Percentiles rank a stretch among this genome's conserved stretches.
Conservation (phyloP, 257 asterid genomes). For the Rehmannia glutinosa region DNA sequence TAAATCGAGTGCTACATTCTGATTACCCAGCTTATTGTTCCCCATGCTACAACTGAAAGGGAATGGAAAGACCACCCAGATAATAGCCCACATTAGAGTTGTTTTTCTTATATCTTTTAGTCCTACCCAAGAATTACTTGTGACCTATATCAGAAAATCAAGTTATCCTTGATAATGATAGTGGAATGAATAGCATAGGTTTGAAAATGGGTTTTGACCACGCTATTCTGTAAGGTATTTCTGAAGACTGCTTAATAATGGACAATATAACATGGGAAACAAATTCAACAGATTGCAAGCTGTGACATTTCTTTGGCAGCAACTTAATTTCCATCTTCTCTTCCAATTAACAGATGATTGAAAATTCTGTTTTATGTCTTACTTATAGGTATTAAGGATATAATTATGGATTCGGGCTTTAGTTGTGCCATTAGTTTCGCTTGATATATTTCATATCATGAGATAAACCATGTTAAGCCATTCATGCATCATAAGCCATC, state of each 20-base stretch:
- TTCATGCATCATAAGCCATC: constrained; percentile 1
- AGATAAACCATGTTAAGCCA: background rate
- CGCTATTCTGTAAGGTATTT: background rate
- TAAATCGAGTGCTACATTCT: background rate
- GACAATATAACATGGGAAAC: background rate
- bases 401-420: background rate
- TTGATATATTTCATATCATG: background rate
- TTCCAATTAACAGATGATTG: background rate
- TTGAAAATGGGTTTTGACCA: background rate
- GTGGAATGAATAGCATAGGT: background rate
- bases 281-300: background rate
- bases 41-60: background rate
- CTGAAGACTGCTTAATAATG: background rate
- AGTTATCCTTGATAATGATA: background rate
- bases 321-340: background rate
- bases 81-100: background rate
- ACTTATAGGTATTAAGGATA: background rate
- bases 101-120: background rate
- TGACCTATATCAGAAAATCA: background rate
- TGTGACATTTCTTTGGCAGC: background rate
- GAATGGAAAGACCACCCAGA: background rate
- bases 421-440: background rate
- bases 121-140: background rate
- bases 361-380: background rate
- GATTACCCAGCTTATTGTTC: background rate